These are phyloP conservation scores for Nicotiana tomentosiformis DNA, from an alignment of 257 asterid genomes.

Conservation along the genomic window DNA sequence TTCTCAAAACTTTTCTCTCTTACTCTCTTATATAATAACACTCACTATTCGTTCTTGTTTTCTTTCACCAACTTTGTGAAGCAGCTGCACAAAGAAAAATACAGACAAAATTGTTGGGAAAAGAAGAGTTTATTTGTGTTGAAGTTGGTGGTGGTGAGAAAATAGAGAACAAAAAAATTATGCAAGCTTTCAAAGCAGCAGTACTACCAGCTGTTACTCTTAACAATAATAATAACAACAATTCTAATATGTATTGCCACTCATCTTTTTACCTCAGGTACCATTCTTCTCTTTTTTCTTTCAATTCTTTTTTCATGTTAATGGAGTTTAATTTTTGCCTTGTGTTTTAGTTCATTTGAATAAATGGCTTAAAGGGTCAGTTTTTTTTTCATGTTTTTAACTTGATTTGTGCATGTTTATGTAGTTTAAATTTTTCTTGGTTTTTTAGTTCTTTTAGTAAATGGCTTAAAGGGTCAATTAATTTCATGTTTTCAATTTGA, in stretches of 20 bases:
- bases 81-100: background rate
- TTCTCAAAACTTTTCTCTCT: background rate
- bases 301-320: no score
- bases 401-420: no score
- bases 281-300: background rate
- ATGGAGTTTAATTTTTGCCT: no score
- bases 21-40: no score
- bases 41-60: background rate
- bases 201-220: slow-evolving; percentile 21
- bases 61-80: slow-evolving; percentile 11
- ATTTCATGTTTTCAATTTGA: background rate
- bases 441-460: no score
- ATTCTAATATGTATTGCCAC: slow-evolving; percentile 53
- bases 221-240: slow-evolving; percentile 10
- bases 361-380: background rate
- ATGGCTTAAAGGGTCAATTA: no score
- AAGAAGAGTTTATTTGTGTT: background rate
- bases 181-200: slow-evolving; percentile 54
- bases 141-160: background rate
- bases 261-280: slow-evolving; percentile 68
- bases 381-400: background rate
- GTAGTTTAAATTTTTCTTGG: no score
- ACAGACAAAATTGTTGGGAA: background rate
- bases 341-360: no score
- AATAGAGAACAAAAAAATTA: slow-evolving; percentile 10